Evolutionary conservation across 1,284 basidiomycete species (phyloP), one percentile per base, ranked within the genome.

Genomic region (Pseudomicrostroma phylloplanum): DNA sequence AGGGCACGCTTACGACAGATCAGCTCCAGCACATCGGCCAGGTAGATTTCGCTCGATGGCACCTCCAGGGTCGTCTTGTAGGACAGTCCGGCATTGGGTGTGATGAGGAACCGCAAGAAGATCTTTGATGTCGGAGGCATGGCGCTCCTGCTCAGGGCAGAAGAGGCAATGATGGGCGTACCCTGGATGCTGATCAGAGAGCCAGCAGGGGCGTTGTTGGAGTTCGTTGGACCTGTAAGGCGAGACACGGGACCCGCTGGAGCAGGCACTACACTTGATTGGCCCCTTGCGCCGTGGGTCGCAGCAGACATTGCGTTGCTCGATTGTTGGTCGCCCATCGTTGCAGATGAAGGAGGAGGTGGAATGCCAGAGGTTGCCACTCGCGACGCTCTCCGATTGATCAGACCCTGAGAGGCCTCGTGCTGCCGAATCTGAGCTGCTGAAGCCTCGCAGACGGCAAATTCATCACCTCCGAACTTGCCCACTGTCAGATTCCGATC

Each of bases 391-490:
- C 69, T 40, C 26, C 69, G 60, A 15, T 59, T 59, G 42, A 71
- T 66, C 48, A 46, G 60, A 49, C 54, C 40, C 26, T 67, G 63
- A 1, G 63, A 61, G 13, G 86, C 83, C 62, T 86, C 84, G 73
- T 96, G 94, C 74, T 96, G 91, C 79, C 88, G 86, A 51, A 90
- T 65, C 65, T 97, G 94, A 3, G 86, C 81, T 0, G 86, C 80
- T 3, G 86, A 88, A 0, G 85, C 85, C 84, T 81, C 80, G 21
- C 80, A 93, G 17, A 97, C 85, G 6, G 92, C 96, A 78, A 92
- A 96, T 43, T 91, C 90, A 58, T 90, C 89, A 58, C 92, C 89
- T 54, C 89, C 89, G 81, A 98, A 96, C 74, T 91, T 92, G 41
- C 86, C 85, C 15, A 94, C 87, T 71, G 88, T 87, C 6, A 89